phyloP scores from a whole-genome alignment of 805 yeast species.

The Metschnikowia shivogae region DNA sequence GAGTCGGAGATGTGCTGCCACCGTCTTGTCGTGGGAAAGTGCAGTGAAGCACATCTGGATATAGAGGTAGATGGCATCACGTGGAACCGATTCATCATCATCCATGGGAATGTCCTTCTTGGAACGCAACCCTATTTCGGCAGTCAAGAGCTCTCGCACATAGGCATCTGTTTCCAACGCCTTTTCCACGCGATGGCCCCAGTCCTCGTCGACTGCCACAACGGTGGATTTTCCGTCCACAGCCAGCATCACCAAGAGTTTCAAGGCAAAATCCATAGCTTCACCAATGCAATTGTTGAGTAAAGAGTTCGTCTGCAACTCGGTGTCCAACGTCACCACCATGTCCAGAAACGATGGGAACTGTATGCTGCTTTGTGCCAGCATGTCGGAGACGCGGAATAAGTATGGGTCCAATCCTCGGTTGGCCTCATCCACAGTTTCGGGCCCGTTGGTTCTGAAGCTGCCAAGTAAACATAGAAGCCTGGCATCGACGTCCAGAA shows the following conservation, averaged over 20 bases:
- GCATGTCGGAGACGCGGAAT: constrained; percentile 32
- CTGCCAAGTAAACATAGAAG: constrained; percentile 64
- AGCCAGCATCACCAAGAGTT: constrained; percentile 64
- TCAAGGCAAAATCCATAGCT: constrained; percentile 47
- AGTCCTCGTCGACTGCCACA: constrained; percentile 64
- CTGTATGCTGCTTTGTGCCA: constrained; percentile 32
- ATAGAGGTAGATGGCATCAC: constrained; percentile 18
- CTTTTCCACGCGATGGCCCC: constrained; percentile 66
- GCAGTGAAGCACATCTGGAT: constrained; percentile 37
- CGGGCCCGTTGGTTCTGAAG: constrained; percentile 54
- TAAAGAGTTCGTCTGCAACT: constrained; percentile 18
- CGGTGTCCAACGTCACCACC: constrained; percentile 22
- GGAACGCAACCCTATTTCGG: constrained; percentile 18
- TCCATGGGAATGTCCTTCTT: constrained; percentile 18
- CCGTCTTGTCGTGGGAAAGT: constrained; percentile 20
- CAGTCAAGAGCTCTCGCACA: constrained; percentile 35
- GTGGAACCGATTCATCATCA: constrained; percentile 11
- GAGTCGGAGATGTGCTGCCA: constrained; percentile 34
- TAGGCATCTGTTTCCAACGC: constrained; percentile 59
- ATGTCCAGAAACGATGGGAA: constrained; percentile 56
- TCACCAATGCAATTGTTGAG: constrained; percentile 6
- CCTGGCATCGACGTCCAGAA: constrained; percentile 64
- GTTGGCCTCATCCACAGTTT: constrained; percentile 72
- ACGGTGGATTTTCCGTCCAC: constrained; percentile 49
- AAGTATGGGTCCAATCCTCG: constrained; percentile 79